Base-by-base conservation (phyloP, 441 rosid species). In the Pelargonium myrrhifolium region DNA sequence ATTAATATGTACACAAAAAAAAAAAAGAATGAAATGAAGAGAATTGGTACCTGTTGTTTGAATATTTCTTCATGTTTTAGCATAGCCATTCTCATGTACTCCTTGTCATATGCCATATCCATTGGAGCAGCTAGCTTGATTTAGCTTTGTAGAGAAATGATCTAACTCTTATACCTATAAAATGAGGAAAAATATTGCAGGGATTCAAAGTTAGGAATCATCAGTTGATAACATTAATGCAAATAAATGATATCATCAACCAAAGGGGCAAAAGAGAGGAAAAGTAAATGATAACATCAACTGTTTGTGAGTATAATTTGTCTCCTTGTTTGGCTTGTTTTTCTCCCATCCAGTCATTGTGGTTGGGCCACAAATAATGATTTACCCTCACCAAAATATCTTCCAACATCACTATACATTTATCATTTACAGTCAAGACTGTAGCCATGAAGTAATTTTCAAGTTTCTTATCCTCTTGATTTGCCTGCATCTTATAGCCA, bases 1-100 rank as follows among this genome's bases (percentile, higher is more conserved):
- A n/a, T n/a, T n/a, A n/a, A n/a, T n/a, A n/a, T n/a, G n/a, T n/a
- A n/a, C n/a, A n/a, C n/a, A n/a, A n/a, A n/a, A n/a, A n/a, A n/a
- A n/a, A n/a, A n/a, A n/a, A n/a, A n/a, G n/a, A n/a, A n/a, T n/a
- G 39, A 9, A 18, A 6, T n/a, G 63, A 39, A 17, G 43, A 15
- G 42, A 58, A 39, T 10, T 8, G 20, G 9, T 72, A 89, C 99
- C 96, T 93, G 99, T 72, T 89, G 84, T 83, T 83, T 93, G 83
- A 93, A 93, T 47, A 93, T 93, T 85, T 91, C 87, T 83, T 93
- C 99, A 73, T 93, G 99, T 75, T 88, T 87, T 66, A 93, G 75
- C 83, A 93, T 93, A 70, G 96, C 96, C 93, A 85, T 74, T 83
- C 81, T 91, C 99, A 93, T 89, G 85, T 55, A 81, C 71, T 91